Evolutionary conservation across 441 rosid species (phyloP), one percentile per base, ranked within the genome.

Genomic region (Omphalea diandra): DNA sequence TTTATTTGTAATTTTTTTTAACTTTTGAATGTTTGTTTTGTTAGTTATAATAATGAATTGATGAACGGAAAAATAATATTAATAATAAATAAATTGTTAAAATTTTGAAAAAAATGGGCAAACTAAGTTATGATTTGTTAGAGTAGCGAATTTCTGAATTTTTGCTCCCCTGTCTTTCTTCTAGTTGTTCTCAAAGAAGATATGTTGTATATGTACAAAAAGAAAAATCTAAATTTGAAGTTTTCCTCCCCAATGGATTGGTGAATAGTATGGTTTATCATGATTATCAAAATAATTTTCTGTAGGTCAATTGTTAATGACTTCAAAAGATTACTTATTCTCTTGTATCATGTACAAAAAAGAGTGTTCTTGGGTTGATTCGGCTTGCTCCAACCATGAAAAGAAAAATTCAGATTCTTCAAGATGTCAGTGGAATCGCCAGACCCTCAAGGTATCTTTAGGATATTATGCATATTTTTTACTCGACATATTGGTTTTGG

Each of bases 391-490:
- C 97, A 20, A 81, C 94, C 35, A 93, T 86, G 61, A 91, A 86
- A 76, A 88, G 81, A 33, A 85, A 68, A 64, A 72, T 88, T 68
- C 83, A 86, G 79, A 93, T 91, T 63, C 93, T 91, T 75, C 73
- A 82, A 59, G 81, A 80, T 55, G 76, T 89, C 58, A 89, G 83
- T 64, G 97, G 97, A 46, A 77, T 89, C 60, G 65, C 88, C 67
- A 89, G 82, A 76, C 98, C 98, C 40, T 87, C 98, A 24, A 88
- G 98, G 98, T 93, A 68, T 57, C 33, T 29, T 58, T 70, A 8
- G 22, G 40, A 65, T n/a, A 40, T 11, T n/a, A 18, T 14, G 18
- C 15, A 9, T 49, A 43, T 61, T 43, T 41, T 60, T 11, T 20
- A 22, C 2, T 35, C 55, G 32, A 10, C 1, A n/a, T 24, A 68